phyloP scores from a whole-genome alignment of 768 basidiomycete species.

The Tremella mesenterica region DNA sequence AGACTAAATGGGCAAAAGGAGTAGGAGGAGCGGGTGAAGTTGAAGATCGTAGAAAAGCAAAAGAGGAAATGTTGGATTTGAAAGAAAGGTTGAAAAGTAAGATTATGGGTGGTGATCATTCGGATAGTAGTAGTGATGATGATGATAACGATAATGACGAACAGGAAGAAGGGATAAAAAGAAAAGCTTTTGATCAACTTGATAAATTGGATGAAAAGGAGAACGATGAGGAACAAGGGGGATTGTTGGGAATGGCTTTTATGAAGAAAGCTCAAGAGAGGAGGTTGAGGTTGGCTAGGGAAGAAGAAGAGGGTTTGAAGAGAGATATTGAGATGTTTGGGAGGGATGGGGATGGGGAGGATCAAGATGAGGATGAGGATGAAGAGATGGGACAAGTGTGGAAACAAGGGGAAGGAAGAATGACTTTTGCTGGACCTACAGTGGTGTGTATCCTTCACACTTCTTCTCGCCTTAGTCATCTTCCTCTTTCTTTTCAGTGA shows the following conservation, averaged over 20 bases:
- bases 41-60: slow-evolving; percentile 58
- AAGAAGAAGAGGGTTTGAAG: slow-evolving; percentile 63
- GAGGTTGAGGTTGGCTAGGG: slow-evolving; percentile 53
- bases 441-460: slow-evolving; percentile 3
- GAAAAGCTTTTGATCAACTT: slow-evolving; percentile 69
- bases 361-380: slow-evolving; percentile 27
- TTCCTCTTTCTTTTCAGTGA: neutral
- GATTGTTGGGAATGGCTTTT: slow-evolving; percentile 93
- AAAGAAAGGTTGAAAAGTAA: slow-evolving; percentile 69
- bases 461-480: no score
- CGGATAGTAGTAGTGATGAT: slow-evolving; percentile 46
- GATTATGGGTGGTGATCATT: slow-evolving; percentile 55
- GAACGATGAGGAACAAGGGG: slow-evolving; percentile 26
- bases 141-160: slow-evolving; percentile 48
- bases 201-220: slow-evolving; percentile 48
- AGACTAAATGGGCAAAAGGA: slow-evolving; percentile 51
- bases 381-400: slow-evolving; percentile 20
- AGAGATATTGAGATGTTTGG: slow-evolving; percentile 56
- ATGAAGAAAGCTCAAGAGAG: slow-evolving; percentile 86
- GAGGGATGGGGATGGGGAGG: slow-evolving; percentile 20
- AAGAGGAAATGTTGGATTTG: slow-evolving; percentile 74
- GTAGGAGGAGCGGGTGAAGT: slow-evolving; percentile 49
- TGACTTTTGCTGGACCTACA: slow-evolving; percentile 42
- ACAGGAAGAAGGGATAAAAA: slow-evolving; percentile 54
- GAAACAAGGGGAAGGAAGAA: slow-evolving; percentile 44